Evolutionary conservation across 2,329 filamentous ascomycete species (phyloP), one percentile per base, ranked within the genome.

Genomic region (Chaetomiaceae sp.): DNA sequence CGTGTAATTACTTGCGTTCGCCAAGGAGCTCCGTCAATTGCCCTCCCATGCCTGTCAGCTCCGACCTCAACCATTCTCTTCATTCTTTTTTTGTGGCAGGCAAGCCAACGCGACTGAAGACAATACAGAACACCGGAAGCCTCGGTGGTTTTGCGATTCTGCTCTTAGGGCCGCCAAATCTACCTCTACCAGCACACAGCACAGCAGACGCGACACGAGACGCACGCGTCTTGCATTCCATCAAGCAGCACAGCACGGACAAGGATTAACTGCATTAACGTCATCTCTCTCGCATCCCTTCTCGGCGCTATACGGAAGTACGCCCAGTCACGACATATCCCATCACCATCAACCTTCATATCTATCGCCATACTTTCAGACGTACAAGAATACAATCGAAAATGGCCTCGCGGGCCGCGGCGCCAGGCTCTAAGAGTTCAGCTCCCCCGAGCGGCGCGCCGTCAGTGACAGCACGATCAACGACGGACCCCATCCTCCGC

Each of bases 401-500:
- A 12, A 58, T 58, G 56, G 49, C 54, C 21, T 55, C 54, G 13
- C 47, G 49, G 47, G 42, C 55, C 5, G 51, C 50, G 27, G 38
- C 45, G 30, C 39, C 51, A 31, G 38, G 42, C 13, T 38, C 51
- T 13, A 31, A 25, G 19, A 44, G 44, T 23, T 23, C 55, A 12
- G 42, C 27, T n/a, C 4, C 34, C 14, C n/a, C n/a, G n/a, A 38
- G 44, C 25, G 25, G 42, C 38, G 23, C 31, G 25, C 35, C 54
- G 12, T 43, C 50, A 4, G 19, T 51, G 7, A 54, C 54, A 6
- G 54, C 56, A 14, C 53, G 44, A 16, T 58, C 58, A 17, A 54
- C 55, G 1, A 42, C 51, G 4, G 58, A 61, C 19, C 56, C 58
- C 27, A 77, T 95, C 56, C 77, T 95, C 50, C 87, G 88, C 68